Conservation (phyloP, 202 grass and related monocot species). For the Musa balbisiana region DNA sequence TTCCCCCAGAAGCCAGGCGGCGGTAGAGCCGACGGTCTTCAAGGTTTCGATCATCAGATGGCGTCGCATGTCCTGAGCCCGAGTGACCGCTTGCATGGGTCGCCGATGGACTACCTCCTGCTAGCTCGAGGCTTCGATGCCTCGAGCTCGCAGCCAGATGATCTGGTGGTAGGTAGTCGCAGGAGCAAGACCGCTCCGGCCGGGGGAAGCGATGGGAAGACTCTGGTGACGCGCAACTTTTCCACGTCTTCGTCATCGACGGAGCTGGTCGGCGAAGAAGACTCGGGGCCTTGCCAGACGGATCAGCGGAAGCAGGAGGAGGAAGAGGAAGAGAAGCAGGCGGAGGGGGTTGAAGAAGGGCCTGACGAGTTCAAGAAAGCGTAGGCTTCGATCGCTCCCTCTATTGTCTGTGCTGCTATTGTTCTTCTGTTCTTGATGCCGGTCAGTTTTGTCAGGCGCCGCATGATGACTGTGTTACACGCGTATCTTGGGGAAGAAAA, state of each 20-base stretch:
- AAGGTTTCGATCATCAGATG: background rate
- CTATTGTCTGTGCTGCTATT: background rate
- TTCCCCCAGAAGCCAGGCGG: slow-evolving; percentile 19
- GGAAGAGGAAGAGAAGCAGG: slow-evolving; percentile 32
- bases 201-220: slow-evolving; percentile 20
- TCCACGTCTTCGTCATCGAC: slow-evolving; percentile 60
- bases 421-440: background rate
- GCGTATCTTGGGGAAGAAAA: no score
- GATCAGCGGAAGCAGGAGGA: slow-evolving; percentile 39
- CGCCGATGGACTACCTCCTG: slow-evolving; percentile 1
- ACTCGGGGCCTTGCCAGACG: slow-evolving; percentile 36
- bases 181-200: slow-evolving; percentile 23
- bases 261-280: slow-evolving; percentile 50
- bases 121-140: background rate
- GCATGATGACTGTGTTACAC: no score
- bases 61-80: background rate
- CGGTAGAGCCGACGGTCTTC: background rate
- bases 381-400: slow-evolving; percentile 33
- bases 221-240: slow-evolving; percentile 59
- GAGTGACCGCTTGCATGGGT: slow-evolving; percentile 18
- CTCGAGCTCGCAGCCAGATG: slow-evolving; percentile 2
- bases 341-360: slow-evolving; percentile 27
- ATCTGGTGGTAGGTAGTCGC: background rate
- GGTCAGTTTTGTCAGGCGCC: background rate
- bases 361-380: slow-evolving; percentile 55